Evolutionary conservation across 2,329 filamentous ascomycete species (phyloP).

Genomic region (Rachicladosporium sp.): DNA sequence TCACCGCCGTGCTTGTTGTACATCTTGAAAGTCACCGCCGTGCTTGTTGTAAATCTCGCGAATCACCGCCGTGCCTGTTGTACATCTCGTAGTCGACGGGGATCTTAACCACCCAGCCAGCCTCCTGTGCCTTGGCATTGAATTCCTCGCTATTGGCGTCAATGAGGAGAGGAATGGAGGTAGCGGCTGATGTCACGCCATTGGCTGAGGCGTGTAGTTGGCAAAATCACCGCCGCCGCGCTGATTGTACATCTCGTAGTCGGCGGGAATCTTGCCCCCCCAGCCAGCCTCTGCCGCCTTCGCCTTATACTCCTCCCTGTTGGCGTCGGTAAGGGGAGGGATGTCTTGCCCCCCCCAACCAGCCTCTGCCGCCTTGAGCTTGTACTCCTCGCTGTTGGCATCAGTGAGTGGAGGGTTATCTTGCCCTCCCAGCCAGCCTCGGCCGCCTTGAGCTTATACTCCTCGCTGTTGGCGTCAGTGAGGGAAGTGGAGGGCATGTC

Average conservation of each 20-base stretch:
- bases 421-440: neutral
- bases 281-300: slow-evolving; percentile 17
- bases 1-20: slow-evolving; percentile 7
- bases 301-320: slow-evolving; percentile 6
- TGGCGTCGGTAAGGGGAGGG: neutral
- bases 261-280: slow-evolving; percentile 14
- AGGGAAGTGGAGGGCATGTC: no score
- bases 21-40: no score
- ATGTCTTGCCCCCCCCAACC: neutral
- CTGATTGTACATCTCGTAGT: slow-evolving; percentile 17
- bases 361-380: no score
- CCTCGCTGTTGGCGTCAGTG: no score
- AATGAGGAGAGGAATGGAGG: no score
- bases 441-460: no score
- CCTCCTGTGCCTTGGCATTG: slow-evolving; percentile 8
- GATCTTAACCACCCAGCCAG: slow-evolving; percentile 17
- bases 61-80: no score
- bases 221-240: slow-evolving; percentile 6
- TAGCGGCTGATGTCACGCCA: no score
- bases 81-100: slow-evolving; percentile 18
- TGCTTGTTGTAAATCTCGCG: no score
- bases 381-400: neutral
- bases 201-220: no score
- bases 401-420: neutral
- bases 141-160: no score